Evolutionary conservation across 2,329 filamentous ascomycete genomes (phyloP), one percentile per base, ranked within the genome.

Genomic region (Rutstroemia sydowiana): DNA sequence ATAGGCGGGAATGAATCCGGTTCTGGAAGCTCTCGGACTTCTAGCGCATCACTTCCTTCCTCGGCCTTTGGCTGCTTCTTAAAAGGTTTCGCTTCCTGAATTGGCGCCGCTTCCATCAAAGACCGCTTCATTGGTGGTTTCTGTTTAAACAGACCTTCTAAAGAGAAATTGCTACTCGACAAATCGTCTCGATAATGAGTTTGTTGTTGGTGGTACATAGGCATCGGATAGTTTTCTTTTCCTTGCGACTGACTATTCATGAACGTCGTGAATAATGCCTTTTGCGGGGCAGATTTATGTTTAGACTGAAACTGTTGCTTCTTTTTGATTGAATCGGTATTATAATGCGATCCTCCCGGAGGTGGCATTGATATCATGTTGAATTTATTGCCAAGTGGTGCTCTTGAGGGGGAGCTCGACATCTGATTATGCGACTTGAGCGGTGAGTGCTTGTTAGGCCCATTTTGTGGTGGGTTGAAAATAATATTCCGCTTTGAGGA

Each of bases 1-100:
- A 96, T 81, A 5, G 75, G 69, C 5, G 90, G 87, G 73, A 95
- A 93, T n/a, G 89, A 85, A 31, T 65, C 60, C 16, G 63, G 63
- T 21, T 56, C 53, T 9, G 65, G 65, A 9, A 67, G 49, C 21
- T 76, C 69, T 53, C 65, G 43, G 66, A 51, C 46, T 23, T 62
- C 58, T 36, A 51, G 30, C 4, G 39, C 50, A 21, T 47, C 55
- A 82, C 87, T 48, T 73, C 68, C 70, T 83, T 89, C 74, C 40
- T 63, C 59, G 32, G 62, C 56, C 30, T 55, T 45, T 53, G 83
- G 88, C 43, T 73, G 69, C 70, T 85, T 89, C 73, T 95, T 95
- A 44, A 69, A 66, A 1, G 78, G 71, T 57, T 85, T 73, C 18
- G 74, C 76, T 61, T 92, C 87, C 61, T 84, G 84, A 59, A 87